These are phyloP conservation scores for Lentinula edodes DNA, from an alignment of 768 basidiomycete species.

Conservation along the genomic window DNA sequence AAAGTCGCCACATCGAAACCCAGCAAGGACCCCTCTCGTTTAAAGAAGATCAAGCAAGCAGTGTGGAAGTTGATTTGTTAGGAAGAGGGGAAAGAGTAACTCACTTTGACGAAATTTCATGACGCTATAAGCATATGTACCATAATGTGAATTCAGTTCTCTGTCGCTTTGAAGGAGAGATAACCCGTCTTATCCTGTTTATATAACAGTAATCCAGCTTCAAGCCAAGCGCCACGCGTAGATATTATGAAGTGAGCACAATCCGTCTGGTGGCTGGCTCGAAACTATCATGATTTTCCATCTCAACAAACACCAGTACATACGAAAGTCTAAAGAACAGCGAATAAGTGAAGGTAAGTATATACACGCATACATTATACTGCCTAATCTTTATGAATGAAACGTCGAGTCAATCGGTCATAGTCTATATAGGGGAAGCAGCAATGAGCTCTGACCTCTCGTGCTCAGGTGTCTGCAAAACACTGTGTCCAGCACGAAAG, in stretches of 20 bases:
- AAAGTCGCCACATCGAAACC: background rate
- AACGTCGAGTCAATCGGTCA: background rate
- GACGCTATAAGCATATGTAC: background rate
- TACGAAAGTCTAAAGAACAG: background rate
- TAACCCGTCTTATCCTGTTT: no score
- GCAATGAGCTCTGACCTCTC: conserved; percentile 3
- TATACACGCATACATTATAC: background rate
- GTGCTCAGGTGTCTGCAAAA: background rate
- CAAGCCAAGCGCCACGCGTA: no score
- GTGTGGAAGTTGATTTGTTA: background rate
- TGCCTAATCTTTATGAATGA: background rate
- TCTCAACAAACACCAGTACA: background rate
- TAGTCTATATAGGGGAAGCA: background rate
- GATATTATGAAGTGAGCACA: no score
- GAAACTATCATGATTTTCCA: background rate
- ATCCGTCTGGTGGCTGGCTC: background rate
- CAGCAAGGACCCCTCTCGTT: background rate
- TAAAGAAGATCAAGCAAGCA: background rate
- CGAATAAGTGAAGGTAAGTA: background rate
- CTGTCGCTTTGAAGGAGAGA: no score
- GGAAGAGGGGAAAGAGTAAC: background rate
- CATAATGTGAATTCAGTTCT: background rate
- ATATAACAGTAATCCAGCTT: no score
- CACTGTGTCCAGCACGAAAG: conserved; percentile 4
- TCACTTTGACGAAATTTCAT: background rate